Evolutionary conservation across 352 stramenopile genomes (phyloP).

Genomic region (Globisporangium parvum): DNA sequence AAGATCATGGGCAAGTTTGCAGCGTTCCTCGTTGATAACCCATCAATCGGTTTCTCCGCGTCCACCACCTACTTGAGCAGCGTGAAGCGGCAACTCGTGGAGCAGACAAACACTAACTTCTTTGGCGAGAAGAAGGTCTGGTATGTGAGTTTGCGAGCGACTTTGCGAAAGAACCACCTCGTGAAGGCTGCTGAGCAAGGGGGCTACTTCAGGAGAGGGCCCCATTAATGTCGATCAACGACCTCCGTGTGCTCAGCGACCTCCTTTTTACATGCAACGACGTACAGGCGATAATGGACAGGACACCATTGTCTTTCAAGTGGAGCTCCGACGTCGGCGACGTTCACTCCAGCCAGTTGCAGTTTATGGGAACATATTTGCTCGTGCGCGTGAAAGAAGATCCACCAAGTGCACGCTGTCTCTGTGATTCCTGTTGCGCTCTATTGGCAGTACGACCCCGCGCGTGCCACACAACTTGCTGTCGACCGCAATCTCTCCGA

Average conservation of each 20-base stretch:
- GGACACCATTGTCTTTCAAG: neutral
- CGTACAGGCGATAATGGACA: neutral
- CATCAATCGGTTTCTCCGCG: neutral
- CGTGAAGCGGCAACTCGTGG: neutral
- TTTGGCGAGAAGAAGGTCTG: neutral
- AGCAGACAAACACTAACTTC: neutral
- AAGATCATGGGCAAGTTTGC: neutral
- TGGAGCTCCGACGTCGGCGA: no score
- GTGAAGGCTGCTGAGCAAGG: neutral
- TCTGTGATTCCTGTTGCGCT: neutral
- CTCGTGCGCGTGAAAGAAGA: neutral
- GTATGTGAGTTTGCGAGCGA: neutral
- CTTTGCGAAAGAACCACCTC: neutral
- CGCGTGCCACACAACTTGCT: neutral
- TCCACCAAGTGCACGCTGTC: neutral
- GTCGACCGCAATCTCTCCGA: neutral
- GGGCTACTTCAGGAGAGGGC: neutral
- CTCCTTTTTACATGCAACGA: neutral
- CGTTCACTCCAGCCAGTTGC: no score
- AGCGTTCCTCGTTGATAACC: neutral
- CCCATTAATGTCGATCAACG: neutral
- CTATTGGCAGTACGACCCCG: neutral
- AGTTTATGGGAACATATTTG: neutral
- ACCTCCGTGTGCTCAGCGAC: neutral
- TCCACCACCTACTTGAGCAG: neutral